Conservation (phyloP, 2,329 filamentous ascomycete species). For the Pestalotiopsis sp. region DNA sequence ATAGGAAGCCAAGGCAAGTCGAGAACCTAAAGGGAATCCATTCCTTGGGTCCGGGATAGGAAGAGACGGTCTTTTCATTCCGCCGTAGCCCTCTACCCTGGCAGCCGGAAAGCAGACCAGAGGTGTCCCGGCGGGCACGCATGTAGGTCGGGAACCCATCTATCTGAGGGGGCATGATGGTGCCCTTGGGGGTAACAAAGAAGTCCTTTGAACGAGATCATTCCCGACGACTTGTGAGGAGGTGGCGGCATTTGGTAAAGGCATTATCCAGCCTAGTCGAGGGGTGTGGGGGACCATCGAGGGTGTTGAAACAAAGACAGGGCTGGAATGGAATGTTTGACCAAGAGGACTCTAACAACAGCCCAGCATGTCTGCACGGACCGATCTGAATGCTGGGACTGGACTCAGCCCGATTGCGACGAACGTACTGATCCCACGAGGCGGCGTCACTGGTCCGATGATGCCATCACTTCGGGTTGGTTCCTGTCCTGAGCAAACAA, state of each 20-base stretch:
- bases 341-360: not conserved
- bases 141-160: not conserved
- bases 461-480: not conserved
- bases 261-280: not conserved
- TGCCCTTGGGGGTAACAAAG: constrained; percentile 7
- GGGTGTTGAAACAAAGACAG: constrained; percentile 12
- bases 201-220: not conserved
- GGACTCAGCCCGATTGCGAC: not conserved
- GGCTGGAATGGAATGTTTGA: constrained; percentile 12
- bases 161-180: not conserved
- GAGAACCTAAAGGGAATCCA: constrained; percentile 23
- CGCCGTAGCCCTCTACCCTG: not conserved
- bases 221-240: constrained; percentile 1
- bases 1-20: constrained; percentile 24
- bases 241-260: not conserved
- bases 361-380: constrained; percentile 3
- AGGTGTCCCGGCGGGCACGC: not conserved
- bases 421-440: not conserved
- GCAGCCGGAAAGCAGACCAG: not conserved
- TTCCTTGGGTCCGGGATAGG: constrained; percentile 24
- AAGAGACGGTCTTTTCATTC: not conserved
- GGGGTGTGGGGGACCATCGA: not conserved
- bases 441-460: not conserved
- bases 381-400: not conserved
- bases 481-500: not conserved